Evolutionary conservation across 805 yeast genomes (phyloP).

Genomic region (Candida maris): DNA sequence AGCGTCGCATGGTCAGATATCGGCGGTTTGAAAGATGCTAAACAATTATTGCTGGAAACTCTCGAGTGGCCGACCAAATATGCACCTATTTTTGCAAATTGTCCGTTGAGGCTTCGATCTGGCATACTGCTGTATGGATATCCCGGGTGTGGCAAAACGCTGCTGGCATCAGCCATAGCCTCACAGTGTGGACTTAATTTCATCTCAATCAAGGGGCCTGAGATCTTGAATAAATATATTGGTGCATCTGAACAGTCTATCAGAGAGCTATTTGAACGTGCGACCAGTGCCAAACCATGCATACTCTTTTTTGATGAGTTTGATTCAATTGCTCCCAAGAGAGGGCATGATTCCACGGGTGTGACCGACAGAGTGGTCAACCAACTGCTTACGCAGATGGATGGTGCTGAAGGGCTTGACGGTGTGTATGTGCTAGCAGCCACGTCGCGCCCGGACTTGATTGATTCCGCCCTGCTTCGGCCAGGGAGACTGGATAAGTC

Average conservation of each 20-base stretch:
- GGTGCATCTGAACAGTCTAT: constrained; percentile 97
- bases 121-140: constrained; percentile 91
- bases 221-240: constrained; percentile 87
- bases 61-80: constrained; percentile 96
- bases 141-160: constrained; percentile 97
- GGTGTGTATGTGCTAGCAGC: constrained; percentile 97
- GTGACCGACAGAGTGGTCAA: constrained; percentile 97
- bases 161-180: constrained; percentile 89
- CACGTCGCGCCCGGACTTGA: constrained; percentile 91
- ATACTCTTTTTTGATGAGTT: constrained; percentile 91
- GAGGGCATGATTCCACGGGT: constrained; percentile 97
- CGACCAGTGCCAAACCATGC: constrained; percentile 93
- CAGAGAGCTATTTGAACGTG: constrained; percentile 88
- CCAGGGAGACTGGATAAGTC: constrained; percentile 96
- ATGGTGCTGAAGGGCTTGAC: constrained; percentile 96
- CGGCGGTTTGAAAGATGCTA: constrained; percentile 82
- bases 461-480: constrained; percentile 89
- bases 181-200: constrained; percentile 91
- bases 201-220: constrained; percentile 93
- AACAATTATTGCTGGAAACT: constrained; percentile 74
- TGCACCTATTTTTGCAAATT: constrained; percentile 87
- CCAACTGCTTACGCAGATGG: constrained; percentile 96
- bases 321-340: constrained; percentile 94
- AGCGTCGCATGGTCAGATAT: constrained; percentile 78
- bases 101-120: constrained; percentile 83